These are phyloP conservation scores for Rhizoclosmatium globosum DNA, from an alignment of 192 early-diverging fungal genomes.

Conservation along the genomic window DNA sequence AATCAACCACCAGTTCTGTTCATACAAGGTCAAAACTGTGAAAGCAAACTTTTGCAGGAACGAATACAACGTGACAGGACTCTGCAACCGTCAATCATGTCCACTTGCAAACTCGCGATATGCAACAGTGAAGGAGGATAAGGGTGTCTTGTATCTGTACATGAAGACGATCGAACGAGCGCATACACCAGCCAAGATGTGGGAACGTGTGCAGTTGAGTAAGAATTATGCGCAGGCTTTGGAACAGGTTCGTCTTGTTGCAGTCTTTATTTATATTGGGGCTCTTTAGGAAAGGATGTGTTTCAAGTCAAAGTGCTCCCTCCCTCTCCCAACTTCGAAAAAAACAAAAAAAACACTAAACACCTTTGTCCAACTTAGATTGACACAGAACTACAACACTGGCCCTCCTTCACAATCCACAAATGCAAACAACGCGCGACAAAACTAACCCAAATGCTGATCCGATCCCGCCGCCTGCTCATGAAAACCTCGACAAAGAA, in stretches of 20 bases:
- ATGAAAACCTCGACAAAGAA: constrained; percentile 81
- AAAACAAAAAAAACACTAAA: too few relatives aligned
- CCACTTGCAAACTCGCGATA: constrained; percentile 95
- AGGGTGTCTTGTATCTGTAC: constrained; percentile 87
- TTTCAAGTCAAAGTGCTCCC: too few relatives aligned
- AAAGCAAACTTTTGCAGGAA: constrained; percentile 88
- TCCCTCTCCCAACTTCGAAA: too few relatives aligned
- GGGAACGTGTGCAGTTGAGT: constrained; percentile 89
- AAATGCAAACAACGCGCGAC: constrained; percentile 97
- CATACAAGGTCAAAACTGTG: constrained; percentile 90
- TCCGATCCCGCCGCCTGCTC: constrained; percentile 90
- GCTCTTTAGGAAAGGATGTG: background rate
- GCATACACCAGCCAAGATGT: constrained; percentile 91
- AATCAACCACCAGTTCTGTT: constrained; percentile 96
- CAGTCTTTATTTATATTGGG: background rate
- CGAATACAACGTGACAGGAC: constrained; percentile 95
- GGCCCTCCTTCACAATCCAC: constrained; percentile 90
- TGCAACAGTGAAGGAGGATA: constrained; percentile 89
- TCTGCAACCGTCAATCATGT: constrained; percentile 93
- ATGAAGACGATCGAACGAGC: constrained; percentile 96
- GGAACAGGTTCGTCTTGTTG: constrained; percentile 61
- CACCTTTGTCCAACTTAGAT: constrained; percentile 62
- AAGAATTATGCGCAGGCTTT: constrained; percentile 91
- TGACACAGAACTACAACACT: constrained; percentile 89
- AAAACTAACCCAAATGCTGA: constrained; percentile 95